These are phyloP conservation scores for Saraca asoca DNA, from an alignment of 331 rosid genomes.

Conservation along the genomic window DNA sequence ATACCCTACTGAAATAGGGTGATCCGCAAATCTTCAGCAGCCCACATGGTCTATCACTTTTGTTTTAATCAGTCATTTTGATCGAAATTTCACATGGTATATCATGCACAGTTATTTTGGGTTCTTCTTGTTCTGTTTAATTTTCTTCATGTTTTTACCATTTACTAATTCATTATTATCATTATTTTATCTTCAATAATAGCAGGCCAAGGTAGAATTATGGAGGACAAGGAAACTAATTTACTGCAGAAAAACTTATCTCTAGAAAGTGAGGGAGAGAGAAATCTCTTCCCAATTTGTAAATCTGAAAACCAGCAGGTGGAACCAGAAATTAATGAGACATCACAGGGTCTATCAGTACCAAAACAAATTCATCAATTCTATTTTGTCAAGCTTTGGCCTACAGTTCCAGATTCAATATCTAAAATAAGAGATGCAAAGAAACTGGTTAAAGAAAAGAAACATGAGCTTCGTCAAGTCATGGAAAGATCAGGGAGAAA, in stretches of 20 bases:
- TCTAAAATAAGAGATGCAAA: slow-evolving; percentile 39
- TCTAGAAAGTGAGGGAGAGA: not conserved
- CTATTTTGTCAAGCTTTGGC: slow-evolving; percentile 37
- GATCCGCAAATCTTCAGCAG: not conserved
- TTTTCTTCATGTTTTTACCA: not conserved
- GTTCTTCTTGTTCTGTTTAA: not conserved
- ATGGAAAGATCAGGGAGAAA: slow-evolving; percentile 12
- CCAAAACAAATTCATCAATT: slow-evolving; percentile 25
- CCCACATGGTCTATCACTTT: no score
- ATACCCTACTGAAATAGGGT: not conserved
- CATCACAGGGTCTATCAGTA: slow-evolving; percentile 3
- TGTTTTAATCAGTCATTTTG: no score
- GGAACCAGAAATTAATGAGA: slow-evolving; percentile 1
- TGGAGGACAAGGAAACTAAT: slow-evolving; percentile 29
- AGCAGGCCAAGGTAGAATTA: not conserved
- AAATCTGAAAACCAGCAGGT: not conserved
- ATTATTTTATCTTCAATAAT: no score
- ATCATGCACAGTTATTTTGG: no score
- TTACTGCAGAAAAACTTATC: not conserved
- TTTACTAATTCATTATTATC: not conserved
- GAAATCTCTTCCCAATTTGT: not conserved
- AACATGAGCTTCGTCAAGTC: slow-evolving; percentile 18
- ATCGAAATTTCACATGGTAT: no score
- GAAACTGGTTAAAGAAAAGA: slow-evolving; percentile 32
- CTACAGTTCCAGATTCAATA: slow-evolving; percentile 26